Conservation (phyloP, 1,139 yeast species). For the Martiniozyma asiatica region DNA sequence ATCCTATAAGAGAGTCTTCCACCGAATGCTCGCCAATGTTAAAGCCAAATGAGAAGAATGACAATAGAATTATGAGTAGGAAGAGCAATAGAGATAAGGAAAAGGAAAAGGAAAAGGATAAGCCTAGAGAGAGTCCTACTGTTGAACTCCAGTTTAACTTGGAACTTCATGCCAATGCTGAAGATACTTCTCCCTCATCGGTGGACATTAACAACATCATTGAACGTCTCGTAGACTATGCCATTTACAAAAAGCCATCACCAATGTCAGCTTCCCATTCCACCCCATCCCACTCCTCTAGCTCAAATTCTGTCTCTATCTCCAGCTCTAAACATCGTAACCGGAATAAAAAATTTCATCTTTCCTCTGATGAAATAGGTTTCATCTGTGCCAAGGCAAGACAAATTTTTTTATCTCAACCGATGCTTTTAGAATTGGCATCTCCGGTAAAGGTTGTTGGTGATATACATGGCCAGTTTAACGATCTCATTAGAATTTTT, state of each 20-base stretch:
- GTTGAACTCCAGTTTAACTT: background rate
- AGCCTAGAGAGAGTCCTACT: constrained; percentile 7
- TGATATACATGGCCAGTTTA: constrained; percentile 78
- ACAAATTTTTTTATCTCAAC: constrained; percentile 63
- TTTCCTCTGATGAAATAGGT: constrained; percentile 28
- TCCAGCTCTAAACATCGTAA: no score
- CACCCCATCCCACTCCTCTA: no score
- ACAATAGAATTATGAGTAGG: no score
- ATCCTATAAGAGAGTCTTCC: constrained; percentile 32
- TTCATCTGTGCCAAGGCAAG: constrained; percentile 53
- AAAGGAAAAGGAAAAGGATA: background rate
- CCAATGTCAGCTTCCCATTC: no score
- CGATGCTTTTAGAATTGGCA: constrained; percentile 60
- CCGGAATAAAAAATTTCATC: constrained; percentile 34
- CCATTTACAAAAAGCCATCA: constrained; percentile 26
- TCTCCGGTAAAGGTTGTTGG: constrained; percentile 85
- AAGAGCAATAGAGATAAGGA: background rate
- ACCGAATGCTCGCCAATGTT: constrained; percentile 16
- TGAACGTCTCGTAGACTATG: constrained; percentile 38
- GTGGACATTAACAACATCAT: constrained; percentile 45
- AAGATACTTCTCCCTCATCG: constrained; percentile 9
- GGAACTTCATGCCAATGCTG: background rate
- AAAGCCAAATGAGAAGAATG: background rate
- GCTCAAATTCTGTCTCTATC: no score
- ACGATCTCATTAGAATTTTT: constrained; percentile 62